These are phyloP conservation scores for Eragrostis tef DNA, from an alignment of 202 grass and related monocot species.

Conservation along the genomic window DNA sequence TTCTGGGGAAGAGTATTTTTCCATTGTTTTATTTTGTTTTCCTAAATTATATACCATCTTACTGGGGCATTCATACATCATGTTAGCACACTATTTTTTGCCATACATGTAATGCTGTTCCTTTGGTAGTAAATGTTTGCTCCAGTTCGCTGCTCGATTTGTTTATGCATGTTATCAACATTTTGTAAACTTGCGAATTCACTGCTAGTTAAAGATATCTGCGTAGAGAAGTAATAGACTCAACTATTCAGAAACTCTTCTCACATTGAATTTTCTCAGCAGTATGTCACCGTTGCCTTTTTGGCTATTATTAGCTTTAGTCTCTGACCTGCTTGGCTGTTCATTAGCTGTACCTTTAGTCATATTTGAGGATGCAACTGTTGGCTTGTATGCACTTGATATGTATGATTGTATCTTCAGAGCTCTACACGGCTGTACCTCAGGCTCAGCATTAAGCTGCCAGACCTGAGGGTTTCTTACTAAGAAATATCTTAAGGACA, in stretches of 20 bases:
- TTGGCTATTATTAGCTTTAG: not conserved
- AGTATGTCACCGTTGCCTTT: not conserved
- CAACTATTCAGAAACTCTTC: not conserved
- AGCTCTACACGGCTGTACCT: not conserved
- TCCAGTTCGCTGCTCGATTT: constrained; percentile 1
- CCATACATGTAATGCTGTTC: not conserved
- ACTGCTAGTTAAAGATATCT: not conserved
- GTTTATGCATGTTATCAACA: constrained; percentile 18
- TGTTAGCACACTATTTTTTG: constrained; percentile 13
- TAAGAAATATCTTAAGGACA: not conserved
- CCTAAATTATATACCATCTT: constrained; percentile 18
- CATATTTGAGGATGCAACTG: constrained; percentile 16
- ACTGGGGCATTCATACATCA: not conserved
- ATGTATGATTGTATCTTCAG: not conserved
- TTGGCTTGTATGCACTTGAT: not conserved
- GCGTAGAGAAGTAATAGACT: constrained; percentile 6
- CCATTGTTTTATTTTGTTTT: constrained; percentile 6
- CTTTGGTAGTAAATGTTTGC: constrained; percentile 35
- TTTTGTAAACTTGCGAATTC: constrained; percentile 29
- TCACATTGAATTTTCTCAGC: not conserved
- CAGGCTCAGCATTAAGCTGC: not conserved
- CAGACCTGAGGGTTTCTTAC: not conserved
- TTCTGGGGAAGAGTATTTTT: constrained; percentile 9
- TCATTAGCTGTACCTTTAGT: not conserved
- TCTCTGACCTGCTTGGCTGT: not conserved